A percentile compares a stretch with the other conserved stretches of the same genome.
Conservation (phyloP, 495 filamentous ascomycete genomes). For the Aspergillus biplanus region DNA sequence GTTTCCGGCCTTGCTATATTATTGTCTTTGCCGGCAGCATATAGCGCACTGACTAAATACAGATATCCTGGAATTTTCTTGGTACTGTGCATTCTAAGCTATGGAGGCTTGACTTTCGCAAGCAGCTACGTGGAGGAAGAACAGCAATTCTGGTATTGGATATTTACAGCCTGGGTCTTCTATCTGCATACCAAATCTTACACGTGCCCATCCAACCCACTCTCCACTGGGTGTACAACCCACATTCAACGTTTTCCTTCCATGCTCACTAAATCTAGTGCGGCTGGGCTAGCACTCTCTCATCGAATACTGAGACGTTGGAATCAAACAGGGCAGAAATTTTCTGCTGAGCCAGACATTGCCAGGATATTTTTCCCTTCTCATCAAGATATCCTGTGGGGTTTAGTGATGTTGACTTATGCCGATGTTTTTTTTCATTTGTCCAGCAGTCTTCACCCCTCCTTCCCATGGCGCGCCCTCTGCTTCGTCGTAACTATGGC, state of each 20-base stretch:
- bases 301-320: conserved; percentile 74
- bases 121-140: conserved; percentile 98
- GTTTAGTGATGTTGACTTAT: conserved; percentile 73
- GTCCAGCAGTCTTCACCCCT: conserved; percentile 34
- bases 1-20: conserved; percentile 48
- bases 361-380: conserved; percentile 65
- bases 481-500: conserved; percentile 41
- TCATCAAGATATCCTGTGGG: conserved; percentile 71
- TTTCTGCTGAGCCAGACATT: conserved; percentile 85
- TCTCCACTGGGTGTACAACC: conserved; percentile 5
- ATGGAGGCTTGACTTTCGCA: conserved; percentile 92
- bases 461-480: conserved; percentile 27
- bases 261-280: conserved; percentile 19
- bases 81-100: conserved; percentile 51
- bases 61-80: conserved; percentile 36
- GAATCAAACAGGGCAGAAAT: conserved; percentile 98
- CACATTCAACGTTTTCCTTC: neutral
- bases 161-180: conserved; percentile 74
- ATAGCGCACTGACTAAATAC: conserved; percentile 25
- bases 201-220: conserved; percentile 2
- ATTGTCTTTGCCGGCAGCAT: conserved; percentile 35
- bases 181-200: conserved; percentile 61
- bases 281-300: conserved; percentile 35
- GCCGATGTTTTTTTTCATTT: conserved; percentile 46
- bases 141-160: conserved; percentile 98